These are phyloP conservation scores for Kernera saxatilis DNA, from an alignment of 345 rosid species.

Conservation along the genomic window DNA sequence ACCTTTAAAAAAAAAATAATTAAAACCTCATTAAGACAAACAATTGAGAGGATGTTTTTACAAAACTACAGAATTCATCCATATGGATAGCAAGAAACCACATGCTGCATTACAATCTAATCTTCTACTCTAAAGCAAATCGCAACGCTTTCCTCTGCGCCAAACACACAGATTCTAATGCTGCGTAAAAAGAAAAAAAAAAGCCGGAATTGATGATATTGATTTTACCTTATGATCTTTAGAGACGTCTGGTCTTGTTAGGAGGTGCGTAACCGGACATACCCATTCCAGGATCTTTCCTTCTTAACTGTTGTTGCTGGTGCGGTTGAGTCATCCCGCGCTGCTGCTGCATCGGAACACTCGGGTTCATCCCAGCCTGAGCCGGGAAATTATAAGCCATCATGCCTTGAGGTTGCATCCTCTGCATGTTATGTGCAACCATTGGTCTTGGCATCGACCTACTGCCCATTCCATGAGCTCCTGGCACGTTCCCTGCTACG, in stretches of 20 bases:
- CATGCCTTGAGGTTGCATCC: conserved; percentile 79
- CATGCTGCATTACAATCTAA: conserved; percentile 10
- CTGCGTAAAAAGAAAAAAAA: not conserved
- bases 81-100: conserved; percentile 18
- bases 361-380: conserved; percentile 74
- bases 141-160: not conserved
- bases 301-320: conserved; percentile 72
- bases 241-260: conserved; percentile 77
- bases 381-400: conserved; percentile 58
- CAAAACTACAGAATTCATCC: conserved; percentile 8
- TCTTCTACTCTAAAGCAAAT: conserved; percentile 15
- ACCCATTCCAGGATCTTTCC: conserved; percentile 86
- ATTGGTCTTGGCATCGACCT: conserved; percentile 70
- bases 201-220: not conserved
- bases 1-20: not conserved
- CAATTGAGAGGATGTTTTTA: conserved; percentile 18
- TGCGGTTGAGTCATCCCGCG: conserved; percentile 63
- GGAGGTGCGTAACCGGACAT: conserved; percentile 83
- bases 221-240: not conserved
- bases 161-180: not conserved
- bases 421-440: conserved; percentile 61
- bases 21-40: conserved; percentile 6
- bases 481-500: conserved; percentile 53
- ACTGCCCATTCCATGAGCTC: conserved; percentile 53
- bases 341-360: conserved; percentile 74